Evolutionary conservation across 208 protist genomes (phyloP).

Genomic region (Balamuthia mandrillaris): DNA sequence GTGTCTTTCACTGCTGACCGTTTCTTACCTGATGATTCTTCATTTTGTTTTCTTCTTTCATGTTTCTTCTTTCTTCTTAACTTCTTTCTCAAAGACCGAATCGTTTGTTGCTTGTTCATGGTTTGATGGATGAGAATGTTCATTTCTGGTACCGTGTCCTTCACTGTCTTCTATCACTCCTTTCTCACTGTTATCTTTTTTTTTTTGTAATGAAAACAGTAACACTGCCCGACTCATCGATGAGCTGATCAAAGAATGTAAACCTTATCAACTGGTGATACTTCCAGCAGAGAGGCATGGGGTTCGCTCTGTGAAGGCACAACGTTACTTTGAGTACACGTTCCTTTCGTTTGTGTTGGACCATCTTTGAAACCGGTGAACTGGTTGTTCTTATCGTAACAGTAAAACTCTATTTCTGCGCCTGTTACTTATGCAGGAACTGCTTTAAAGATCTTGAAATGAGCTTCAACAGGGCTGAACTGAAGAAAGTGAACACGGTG

Average conservation of each 20-base stretch:
- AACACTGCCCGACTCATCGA: constrained; percentile 40
- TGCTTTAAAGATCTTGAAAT: constrained; percentile 15
- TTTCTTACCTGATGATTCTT: not conserved
- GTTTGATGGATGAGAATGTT: constrained; percentile 61
- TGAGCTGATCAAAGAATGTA: not conserved
- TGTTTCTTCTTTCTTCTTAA: too few species aligned
- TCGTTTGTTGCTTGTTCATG: constrained; percentile 52
- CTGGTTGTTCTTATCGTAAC: too few species aligned
- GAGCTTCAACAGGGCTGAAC: constrained; percentile 9
- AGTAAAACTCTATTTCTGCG: too few species aligned
- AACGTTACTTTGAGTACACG: not conserved
- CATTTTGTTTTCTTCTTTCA: too few species aligned
- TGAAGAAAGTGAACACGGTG: not conserved
- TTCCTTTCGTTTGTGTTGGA: not conserved
- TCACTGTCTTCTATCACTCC: not conserved
- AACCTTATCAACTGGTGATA: constrained; percentile 53
- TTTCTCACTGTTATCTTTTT: not conserved
- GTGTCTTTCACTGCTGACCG: not conserved
- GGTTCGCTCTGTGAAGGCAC: not conserved
- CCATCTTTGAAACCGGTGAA: not conserved
- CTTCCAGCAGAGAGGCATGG: constrained; percentile 56
- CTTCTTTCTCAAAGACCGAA: not conserved
- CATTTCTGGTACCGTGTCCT: constrained; percentile 45
- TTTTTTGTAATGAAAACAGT: not conserved
- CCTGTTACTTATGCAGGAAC: not conserved